Conservation (phyloP, 2,329 filamentous ascomycete species). For the Mycogone perniciosa region DNA sequence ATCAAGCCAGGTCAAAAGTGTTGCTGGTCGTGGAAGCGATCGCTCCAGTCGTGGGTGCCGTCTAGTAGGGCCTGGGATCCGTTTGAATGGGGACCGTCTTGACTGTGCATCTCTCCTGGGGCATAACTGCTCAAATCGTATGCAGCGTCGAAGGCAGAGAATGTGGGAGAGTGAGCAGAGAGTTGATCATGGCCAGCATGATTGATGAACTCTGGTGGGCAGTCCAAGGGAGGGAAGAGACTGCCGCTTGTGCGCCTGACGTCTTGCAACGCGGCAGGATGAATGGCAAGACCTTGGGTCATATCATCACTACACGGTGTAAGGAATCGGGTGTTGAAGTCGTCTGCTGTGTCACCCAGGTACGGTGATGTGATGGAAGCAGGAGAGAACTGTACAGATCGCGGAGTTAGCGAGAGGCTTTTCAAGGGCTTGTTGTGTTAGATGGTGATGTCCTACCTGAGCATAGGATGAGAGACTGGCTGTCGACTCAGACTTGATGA, state of each 20-base stretch:
- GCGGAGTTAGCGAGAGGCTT: constrained; percentile 26
- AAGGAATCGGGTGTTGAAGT: constrained; percentile 37
- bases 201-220: constrained; percentile 23
- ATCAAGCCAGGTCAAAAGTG: not conserved
- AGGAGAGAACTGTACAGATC: constrained; percentile 32
- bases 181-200: constrained; percentile 24
- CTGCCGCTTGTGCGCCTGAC: constrained; percentile 8
- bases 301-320: constrained; percentile 51
- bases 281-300: constrained; percentile 21
- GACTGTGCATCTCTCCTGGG: constrained; percentile 24
- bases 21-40: constrained; percentile 14
- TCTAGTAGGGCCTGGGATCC: constrained; percentile 22
- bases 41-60: constrained; percentile 24
- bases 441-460: constrained; percentile 21
- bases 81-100: constrained; percentile 19
- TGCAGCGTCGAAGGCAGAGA: constrained; percentile 35
- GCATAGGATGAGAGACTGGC: constrained; percentile 23
- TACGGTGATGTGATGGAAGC: constrained; percentile 33
- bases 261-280: constrained; percentile 25
- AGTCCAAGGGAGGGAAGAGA: constrained; percentile 16
- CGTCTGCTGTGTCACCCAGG: constrained; percentile 29
- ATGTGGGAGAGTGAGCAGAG: constrained; percentile 27
- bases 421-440: not conserved
- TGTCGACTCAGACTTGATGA: constrained; percentile 35
- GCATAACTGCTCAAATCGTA: constrained; percentile 34